Percentiles rank a stretch among this genome's conserved stretches.
phyloP scores from a whole-genome alignment of 73 alveolate species.

The Symbiodinium pilosum region DNA sequence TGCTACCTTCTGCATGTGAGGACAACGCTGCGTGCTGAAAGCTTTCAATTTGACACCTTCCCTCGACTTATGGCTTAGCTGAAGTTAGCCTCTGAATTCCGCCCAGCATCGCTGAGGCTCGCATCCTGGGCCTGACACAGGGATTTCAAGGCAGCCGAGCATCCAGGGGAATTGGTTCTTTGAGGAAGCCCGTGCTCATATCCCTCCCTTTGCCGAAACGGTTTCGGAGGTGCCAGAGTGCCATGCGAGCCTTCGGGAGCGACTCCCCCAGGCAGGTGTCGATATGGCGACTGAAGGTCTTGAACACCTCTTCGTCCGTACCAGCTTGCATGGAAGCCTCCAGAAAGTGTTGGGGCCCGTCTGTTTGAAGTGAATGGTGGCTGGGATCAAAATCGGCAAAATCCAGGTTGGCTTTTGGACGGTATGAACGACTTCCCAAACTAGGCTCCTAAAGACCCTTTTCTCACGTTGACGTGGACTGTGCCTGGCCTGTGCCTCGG shows the following conservation, averaged over 20 bases:
- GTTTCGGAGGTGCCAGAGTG: no score
- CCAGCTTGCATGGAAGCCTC: constrained; percentile 32
- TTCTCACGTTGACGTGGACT: no score
- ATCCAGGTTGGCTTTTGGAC: no score
- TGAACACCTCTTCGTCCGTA: constrained; percentile 9
- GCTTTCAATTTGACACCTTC: not conserved
- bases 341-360: not conserved
- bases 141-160: not conserved
- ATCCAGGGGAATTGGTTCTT: not conserved
- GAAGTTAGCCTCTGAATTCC: not conserved
- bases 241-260: constrained; percentile 45
- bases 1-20: no score
- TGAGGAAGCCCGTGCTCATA: no score
- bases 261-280: constrained; percentile 42
- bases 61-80: no score
- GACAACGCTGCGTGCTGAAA: no score
- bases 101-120: constrained; percentile 25
- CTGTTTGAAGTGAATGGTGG: not conserved
- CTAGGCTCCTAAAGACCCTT: no score
- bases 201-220: no score
- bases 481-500: constrained; percentile 60
- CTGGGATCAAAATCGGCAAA: no score
- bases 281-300: not conserved
- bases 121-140: constrained; percentile 75
- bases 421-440: not conserved